Evolutionary conservation across 2,329 filamentous ascomycete genomes (phyloP).

Genomic region (Coniochaeta hoffmannii): DNA sequence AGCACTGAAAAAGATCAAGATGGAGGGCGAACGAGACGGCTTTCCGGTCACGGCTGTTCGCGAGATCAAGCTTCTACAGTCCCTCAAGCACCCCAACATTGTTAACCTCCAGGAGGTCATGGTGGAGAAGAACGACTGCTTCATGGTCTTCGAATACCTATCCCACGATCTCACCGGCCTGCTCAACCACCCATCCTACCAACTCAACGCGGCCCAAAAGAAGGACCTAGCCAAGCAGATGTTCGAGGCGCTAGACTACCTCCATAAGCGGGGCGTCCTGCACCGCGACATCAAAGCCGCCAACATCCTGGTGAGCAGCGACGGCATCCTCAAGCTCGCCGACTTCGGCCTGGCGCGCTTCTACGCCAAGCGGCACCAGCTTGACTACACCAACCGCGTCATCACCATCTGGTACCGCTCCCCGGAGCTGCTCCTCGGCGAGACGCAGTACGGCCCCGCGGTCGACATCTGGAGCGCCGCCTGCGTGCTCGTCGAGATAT

Average conservation of each 20-base stretch:
- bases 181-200: constrained; percentile 89
- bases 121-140: constrained; percentile 98
- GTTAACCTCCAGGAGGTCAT: constrained; percentile 85
- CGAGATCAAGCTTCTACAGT: constrained; percentile 88
- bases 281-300: constrained; percentile 98
- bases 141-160: constrained; percentile 99
- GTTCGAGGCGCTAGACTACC: constrained; percentile 88
- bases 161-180: constrained; percentile 93
- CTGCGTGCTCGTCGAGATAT: constrained; percentile 94
- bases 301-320: constrained; percentile 89
- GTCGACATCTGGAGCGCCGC: constrained; percentile 97
- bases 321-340: constrained; percentile 82
- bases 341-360: constrained; percentile 96
- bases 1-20: constrained; percentile 83
- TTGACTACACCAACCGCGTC: constrained; percentile 97
- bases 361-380: constrained; percentile 83
- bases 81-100: constrained; percentile 73
- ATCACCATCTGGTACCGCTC: constrained; percentile 98
- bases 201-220: constrained; percentile 75
- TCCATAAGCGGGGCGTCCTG: constrained; percentile 86
- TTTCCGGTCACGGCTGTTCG: constrained; percentile 87
- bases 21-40: constrained; percentile 87
- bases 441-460: constrained; percentile 82
- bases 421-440: constrained; percentile 81
- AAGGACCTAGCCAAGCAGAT: constrained; percentile 91